Evolutionary conservation across 2,329 filamentous ascomycete genomes (phyloP).

Genomic region (Diaporthe sp.): DNA sequence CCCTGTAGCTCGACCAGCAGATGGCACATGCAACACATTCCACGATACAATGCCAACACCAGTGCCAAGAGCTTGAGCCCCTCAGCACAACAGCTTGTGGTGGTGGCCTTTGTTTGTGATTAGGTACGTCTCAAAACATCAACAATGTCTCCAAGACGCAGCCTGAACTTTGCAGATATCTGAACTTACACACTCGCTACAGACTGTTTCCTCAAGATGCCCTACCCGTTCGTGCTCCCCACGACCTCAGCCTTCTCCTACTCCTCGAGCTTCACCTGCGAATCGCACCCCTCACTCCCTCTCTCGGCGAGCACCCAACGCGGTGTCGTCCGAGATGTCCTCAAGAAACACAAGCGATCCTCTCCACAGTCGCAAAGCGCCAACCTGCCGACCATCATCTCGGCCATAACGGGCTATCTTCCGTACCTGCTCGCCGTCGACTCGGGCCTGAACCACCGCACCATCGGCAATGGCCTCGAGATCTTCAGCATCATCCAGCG

Average conservation of each 20-base stretch:
- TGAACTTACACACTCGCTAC: constrained; percentile 19
- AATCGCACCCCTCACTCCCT: constrained; percentile 90
- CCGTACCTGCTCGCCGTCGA: constrained; percentile 87
- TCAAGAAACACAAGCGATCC: constrained; percentile 94
- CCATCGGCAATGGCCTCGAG: constrained; percentile 64
- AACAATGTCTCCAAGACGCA: background rate
- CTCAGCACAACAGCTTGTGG: constrained; percentile 15
- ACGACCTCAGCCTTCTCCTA: constrained; percentile 92
- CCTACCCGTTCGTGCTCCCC: constrained; percentile 88
- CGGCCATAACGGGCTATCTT: constrained; percentile 81
- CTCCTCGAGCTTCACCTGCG: constrained; percentile 80
- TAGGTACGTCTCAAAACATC: background rate
- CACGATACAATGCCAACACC: constrained; percentile 26
- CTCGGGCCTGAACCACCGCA: constrained; percentile 73
- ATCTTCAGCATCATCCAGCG: constrained; percentile 72
- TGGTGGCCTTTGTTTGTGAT: background rate
- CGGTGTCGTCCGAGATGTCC: constrained; percentile 82
- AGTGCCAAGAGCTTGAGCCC: constrained; percentile 19
- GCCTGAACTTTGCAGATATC: background rate
- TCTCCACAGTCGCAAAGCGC: constrained; percentile 77
- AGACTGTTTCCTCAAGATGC: constrained; percentile 71
- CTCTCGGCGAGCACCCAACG: constrained; percentile 86
- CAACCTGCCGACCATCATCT: constrained; percentile 78
- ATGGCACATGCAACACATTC: constrained; percentile 21
- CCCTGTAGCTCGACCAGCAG: constrained; percentile 29